These are phyloP conservation scores for Eremochloa ophiuroides DNA, from an alignment of 176 grass and related monocot species.

Conservation along the genomic window DNA sequence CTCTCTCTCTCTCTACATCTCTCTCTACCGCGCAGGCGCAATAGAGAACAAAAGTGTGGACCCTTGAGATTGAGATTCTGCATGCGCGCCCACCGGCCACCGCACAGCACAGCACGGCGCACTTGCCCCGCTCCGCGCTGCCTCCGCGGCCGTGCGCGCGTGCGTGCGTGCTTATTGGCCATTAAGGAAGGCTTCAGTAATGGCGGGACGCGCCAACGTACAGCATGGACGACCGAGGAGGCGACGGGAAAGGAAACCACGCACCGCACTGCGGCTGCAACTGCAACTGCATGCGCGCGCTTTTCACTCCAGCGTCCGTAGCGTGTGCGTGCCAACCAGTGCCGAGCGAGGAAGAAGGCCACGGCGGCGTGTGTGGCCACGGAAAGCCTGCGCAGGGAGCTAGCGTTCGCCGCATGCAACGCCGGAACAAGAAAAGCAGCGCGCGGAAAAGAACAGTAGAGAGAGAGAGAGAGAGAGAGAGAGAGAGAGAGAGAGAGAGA, in stretches of 20 bases:
- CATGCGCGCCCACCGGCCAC: not conserved
- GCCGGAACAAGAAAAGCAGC: not conserved
- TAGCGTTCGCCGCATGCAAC: not conserved
- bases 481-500: not conserved
- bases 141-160: not conserved
- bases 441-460: not conserved
- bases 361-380: not conserved
- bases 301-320: not conserved
- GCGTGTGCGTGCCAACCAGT: not conserved
- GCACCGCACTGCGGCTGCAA: not conserved
- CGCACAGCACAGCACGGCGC: constrained; percentile 10
- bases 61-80: not conserved
- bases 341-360: not conserved
- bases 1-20: not conserved
- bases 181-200: constrained; percentile 29
- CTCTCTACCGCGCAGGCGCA: not conserved
- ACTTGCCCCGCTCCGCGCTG: not conserved
- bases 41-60: constrained; percentile 43
- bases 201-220: constrained; percentile 27
- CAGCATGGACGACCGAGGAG: constrained; percentile 13
- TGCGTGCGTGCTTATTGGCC: not conserved
- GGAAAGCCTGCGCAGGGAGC: not conserved
- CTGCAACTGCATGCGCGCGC: not conserved
- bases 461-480: not conserved
- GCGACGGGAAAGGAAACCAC: not conserved